Conservation (phyloP, 805 yeast genomes). For the Teunomyces tritomae region DNA sequence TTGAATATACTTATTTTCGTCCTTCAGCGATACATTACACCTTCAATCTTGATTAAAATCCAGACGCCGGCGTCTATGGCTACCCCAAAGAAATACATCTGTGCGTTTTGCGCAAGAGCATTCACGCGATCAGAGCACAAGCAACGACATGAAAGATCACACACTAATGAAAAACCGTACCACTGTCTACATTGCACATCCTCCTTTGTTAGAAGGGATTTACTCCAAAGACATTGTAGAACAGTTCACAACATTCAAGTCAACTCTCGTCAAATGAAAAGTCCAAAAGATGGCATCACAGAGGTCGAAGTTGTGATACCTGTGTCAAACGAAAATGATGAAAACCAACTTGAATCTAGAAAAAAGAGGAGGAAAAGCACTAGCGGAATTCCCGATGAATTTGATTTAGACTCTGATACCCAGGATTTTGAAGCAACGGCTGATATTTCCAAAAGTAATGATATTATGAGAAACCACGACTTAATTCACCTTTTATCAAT, state of each 20-base stretch:
- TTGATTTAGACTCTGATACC: not conserved
- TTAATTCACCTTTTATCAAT: constrained; percentile 28
- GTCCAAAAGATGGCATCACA: not conserved
- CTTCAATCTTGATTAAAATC: not conserved
- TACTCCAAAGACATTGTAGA: constrained; percentile 71
- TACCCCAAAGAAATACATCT: constrained; percentile 64
- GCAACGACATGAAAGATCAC: constrained; percentile 90
- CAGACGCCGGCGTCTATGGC: constrained; percentile 13
- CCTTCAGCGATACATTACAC: not conserved
- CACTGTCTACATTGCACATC: constrained; percentile 67
- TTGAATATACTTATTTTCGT: not conserved
- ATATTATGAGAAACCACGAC: constrained; percentile 12
- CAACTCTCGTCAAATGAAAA: constrained; percentile 2
- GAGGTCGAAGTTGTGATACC: not conserved
- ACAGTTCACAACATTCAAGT: constrained; percentile 60
- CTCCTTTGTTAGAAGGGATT: constrained; percentile 74
- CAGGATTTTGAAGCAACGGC: not conserved
- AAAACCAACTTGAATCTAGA: not conserved
- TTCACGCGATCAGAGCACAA: constrained; percentile 94
- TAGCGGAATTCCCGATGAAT: not conserved
- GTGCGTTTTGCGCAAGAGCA: constrained; percentile 81
- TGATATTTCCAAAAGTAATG: not conserved
- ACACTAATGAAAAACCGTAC: constrained; percentile 90
- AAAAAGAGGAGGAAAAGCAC: constrained; percentile 5
- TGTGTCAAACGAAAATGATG: not conserved